Conservation (phyloP, 2,329 filamentous ascomycete genomes). For the Penicillium sp. region DNA sequence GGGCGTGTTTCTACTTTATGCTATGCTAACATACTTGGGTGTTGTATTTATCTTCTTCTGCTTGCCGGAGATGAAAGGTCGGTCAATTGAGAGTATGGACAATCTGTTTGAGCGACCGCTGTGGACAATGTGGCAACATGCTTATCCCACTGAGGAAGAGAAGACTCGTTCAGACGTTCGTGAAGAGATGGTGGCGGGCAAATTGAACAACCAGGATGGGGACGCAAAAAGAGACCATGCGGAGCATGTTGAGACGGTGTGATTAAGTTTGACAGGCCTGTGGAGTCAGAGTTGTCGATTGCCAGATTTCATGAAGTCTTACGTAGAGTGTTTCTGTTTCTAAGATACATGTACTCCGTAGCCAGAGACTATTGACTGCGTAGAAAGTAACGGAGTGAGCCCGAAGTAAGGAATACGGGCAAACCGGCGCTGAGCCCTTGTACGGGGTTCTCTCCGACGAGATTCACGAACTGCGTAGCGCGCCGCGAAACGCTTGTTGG, state of each 20-base stretch:
- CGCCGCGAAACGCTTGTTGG: not conserved
- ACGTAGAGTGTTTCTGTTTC: not conserved
- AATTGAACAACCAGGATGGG: conserved; percentile 14
- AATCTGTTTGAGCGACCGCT: conserved; percentile 36
- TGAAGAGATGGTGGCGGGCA: conserved; percentile 16
- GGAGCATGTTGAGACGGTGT: conserved; percentile 17
- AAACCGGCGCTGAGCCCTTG: too few species aligned
- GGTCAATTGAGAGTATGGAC: conserved; percentile 39
- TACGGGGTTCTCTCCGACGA: too few species aligned
- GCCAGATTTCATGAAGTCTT: not conserved
- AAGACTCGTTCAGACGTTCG: conserved; percentile 37
- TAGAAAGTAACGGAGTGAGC: too few species aligned
- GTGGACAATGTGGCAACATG: conserved; percentile 47
- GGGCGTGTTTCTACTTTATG: conserved; percentile 41
- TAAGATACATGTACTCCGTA: not conserved
- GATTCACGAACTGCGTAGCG: too few species aligned
- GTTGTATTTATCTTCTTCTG: conserved; percentile 39
- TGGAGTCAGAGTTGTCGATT: not conserved
- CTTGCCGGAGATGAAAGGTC: conserved; percentile 34
- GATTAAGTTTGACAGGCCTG: not conserved
- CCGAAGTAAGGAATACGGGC: too few species aligned
- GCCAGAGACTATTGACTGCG: too few species aligned
- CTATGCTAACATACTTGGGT: conserved; percentile 40
- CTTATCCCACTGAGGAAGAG: conserved; percentile 42
- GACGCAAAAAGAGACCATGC: conserved; percentile 21